Evolutionary conservation across 495 filamentous ascomycete genomes (phyloP), one percentile per base, ranked within the genome.

Genomic region (Chaetomidium leptoderma): DNA sequence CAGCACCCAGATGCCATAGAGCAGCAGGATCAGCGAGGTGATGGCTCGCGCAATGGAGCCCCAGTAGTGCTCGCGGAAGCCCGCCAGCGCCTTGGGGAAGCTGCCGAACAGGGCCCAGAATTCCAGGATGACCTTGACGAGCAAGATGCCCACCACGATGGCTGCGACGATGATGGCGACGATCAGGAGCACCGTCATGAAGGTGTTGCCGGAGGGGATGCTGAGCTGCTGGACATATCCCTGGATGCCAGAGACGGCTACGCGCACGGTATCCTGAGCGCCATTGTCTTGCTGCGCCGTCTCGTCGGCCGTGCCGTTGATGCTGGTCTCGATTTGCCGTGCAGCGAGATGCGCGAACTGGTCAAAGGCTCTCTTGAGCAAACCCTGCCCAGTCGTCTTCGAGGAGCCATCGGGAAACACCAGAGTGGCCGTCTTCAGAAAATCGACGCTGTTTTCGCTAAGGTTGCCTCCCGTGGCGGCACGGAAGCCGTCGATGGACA

Each of bases 51-150:
- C 87, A 67, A 98, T 82, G 10, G 91, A 78, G 55, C 88, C 87
- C 93, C 93, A 97, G 73, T 98, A 98, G 62, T 92, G 87, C 70
- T 95, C 92, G 52, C 93, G 88, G 81, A 97, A 97, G 26, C 84
- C 83, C 29, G 83, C 76, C 24, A 97, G 81, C 49, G 81, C 79
- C 66, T 92, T 81, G 3, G 93, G 93, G 66, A 97, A 96, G 43
- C 76, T 87, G 57, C 86, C 92, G 65, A 91, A 95, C 14, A 97
- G 75, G 9, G 91, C 88, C 93, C 93, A 98, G 21, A 83, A 70
- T 73, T 98, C 93, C 23, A 98, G 80, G 35, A 96, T 86, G 43
- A 97, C 85, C 73, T 98, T 98, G 66, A 97, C 78, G 3, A 97
- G 76, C 30, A 98, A 76, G 52, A 98, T 92, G 37, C 87, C 86